Evolutionary conservation across 257 asterid species (phyloP).

Genomic region (Ajuga chamaepitys): DNA sequence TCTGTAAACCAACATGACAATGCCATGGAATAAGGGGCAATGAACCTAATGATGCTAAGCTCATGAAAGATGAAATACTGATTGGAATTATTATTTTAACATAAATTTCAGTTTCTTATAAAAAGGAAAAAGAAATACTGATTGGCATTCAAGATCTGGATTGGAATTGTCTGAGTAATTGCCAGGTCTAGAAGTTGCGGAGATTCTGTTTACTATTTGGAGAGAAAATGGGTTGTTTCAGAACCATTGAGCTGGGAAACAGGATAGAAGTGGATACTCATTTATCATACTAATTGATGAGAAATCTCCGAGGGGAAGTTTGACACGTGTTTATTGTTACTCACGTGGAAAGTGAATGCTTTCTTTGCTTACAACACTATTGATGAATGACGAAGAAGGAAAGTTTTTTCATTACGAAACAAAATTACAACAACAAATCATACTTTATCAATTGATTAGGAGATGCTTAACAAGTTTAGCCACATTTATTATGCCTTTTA

Average conservation of each 20-base stretch:
- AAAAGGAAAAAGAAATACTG: too few relatives aligned
- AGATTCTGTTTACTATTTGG: not conserved
- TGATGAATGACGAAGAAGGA: not conserved
- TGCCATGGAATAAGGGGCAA: conserved; percentile 3
- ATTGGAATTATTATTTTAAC: too few relatives aligned
- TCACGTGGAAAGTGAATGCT: not conserved
- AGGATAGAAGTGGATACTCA: not conserved
- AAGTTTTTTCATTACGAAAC: not conserved
- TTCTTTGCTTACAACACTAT: conserved; percentile 9
- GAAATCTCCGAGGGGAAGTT: not conserved
- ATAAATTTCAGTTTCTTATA: too few relatives aligned
- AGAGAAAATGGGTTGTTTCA: not conserved
- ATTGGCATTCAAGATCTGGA: too few relatives aligned
- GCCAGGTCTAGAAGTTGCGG: not conserved
- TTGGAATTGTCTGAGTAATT: not conserved
- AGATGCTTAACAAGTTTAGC: not conserved
- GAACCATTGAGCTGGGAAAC: not conserved
- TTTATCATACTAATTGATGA: not conserved
- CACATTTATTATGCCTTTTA: not conserved
- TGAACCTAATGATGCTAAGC: not conserved
- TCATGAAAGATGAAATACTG: not conserved
- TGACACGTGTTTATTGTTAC: not conserved
- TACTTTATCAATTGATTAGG: not conserved
- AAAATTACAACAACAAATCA: not conserved
- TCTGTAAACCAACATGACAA: not conserved